These are phyloP conservation scores for Solanum chilense DNA, from an alignment of 257 asterid genomes.

Conservation along the genomic window DNA sequence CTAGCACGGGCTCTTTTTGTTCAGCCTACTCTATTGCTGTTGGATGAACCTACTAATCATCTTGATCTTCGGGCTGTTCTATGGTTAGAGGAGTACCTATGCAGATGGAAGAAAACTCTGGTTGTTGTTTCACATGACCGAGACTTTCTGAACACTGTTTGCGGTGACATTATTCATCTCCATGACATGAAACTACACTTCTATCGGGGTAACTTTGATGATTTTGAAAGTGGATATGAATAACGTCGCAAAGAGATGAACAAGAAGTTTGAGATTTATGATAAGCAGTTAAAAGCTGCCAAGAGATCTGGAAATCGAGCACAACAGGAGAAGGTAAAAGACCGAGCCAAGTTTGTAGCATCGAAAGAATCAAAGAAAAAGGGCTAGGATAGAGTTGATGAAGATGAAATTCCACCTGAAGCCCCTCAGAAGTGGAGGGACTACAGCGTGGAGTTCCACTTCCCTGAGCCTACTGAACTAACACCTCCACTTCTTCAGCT, in stretches of 20 bases:
- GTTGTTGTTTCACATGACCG: conserved; percentile 61
- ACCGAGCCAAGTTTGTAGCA: conserved; percentile 43
- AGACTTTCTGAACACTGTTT: conserved; percentile 53
- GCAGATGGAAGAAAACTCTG: conserved; percentile 68
- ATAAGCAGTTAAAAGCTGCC: conserved; percentile 44
- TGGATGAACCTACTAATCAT: conserved; percentile 71
- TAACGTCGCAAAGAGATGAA: conserved; percentile 57
- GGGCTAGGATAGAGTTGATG: conserved; percentile 38
- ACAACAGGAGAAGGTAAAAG: conserved; percentile 58
- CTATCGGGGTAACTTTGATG: conserved; percentile 56
- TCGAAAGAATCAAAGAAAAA: conserved; percentile 47
- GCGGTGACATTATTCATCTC: conserved; percentile 56
- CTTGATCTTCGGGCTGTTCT: conserved; percentile 68
- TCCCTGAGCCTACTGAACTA: conserved; percentile 62
- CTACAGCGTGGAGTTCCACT: conserved; percentile 61
- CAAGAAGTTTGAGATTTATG: conserved; percentile 47
- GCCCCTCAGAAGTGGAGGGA: conserved; percentile 63
- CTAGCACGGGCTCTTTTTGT: conserved; percentile 64
- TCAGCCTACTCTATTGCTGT: conserved; percentile 55
- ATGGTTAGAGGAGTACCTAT: conserved; percentile 60
- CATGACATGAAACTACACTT: conserved; percentile 48
- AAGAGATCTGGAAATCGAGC: conserved; percentile 48
- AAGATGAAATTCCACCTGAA: conserved; percentile 36
- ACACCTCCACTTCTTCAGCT: conserved; percentile 61
- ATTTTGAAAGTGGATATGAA: conserved; percentile 50